Percentiles rank a stretch among this genome's conserved stretches.
These are phyloP conservation scores for Thielaviopsis populi DNA, from an alignment of 2,329 filamentous ascomycete species.

Conservation along the genomic window DNA sequence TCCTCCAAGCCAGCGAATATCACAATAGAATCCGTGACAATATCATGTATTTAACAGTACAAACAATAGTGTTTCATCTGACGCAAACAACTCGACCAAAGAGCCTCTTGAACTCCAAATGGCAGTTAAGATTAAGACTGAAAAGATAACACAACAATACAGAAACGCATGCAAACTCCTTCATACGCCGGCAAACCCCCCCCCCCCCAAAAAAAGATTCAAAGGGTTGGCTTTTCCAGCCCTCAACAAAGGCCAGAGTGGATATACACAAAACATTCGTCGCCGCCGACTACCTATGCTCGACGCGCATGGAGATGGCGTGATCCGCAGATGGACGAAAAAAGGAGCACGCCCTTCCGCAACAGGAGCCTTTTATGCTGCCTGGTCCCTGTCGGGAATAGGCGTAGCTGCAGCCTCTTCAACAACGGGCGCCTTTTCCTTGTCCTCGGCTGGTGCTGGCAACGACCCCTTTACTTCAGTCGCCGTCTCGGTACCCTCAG, in stretches of 20 bases:
- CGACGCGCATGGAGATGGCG: background rate
- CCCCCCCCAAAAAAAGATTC: background rate
- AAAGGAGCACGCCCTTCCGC: too few relatives aligned
- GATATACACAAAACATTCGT: slow-evolving; percentile 1
- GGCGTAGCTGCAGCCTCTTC: background rate
- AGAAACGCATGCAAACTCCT: background rate
- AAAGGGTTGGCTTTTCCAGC: background rate
- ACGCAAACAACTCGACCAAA: background rate
- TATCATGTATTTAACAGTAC: background rate
- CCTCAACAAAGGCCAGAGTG: background rate
- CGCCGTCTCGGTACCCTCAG: background rate
- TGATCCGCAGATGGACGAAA: background rate
- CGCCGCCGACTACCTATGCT: background rate
- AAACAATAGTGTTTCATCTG: too few relatives aligned
- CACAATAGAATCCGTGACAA: too few relatives aligned
- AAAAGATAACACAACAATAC: background rate
- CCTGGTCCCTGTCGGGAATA: background rate
- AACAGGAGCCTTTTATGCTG: background rate
- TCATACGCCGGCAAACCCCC: background rate
- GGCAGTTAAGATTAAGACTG: background rate
- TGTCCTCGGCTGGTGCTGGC: background rate
- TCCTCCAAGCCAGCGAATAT: too few relatives aligned
- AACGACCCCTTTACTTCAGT: background rate
- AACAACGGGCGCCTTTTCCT: background rate
- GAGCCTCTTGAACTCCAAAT: background rate